These are phyloP conservation scores for Musa balbisiana DNA, from an alignment of 202 grass and related monocot genomes.

Conservation along the genomic window DNA sequence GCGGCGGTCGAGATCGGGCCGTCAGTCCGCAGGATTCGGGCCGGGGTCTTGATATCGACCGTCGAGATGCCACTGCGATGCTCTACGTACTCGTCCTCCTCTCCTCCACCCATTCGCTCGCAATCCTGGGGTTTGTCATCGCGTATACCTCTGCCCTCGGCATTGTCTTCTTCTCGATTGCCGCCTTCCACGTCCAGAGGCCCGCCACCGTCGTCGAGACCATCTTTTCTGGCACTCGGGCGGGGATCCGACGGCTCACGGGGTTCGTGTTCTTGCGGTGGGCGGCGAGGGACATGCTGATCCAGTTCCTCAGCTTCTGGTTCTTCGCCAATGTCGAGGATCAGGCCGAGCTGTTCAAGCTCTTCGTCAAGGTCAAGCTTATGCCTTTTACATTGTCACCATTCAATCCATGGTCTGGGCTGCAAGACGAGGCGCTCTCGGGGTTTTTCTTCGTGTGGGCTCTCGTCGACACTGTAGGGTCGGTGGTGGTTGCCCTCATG, in stretches of 20 bases:
- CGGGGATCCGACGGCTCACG: slow-evolving; percentile 45
- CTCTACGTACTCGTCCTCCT: slow-evolving; percentile 62
- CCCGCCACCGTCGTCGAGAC: slow-evolving; percentile 30
- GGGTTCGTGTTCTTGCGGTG: slow-evolving; percentile 67
- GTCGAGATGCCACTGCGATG: slow-evolving; percentile 50
- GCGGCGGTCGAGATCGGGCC: slow-evolving; percentile 19
- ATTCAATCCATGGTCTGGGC: slow-evolving; percentile 52
- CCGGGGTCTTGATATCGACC: slow-evolving; percentile 54
- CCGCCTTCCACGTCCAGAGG: slow-evolving; percentile 21
- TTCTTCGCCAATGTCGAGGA: slow-evolving; percentile 80
- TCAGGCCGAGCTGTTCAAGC: slow-evolving; percentile 74
- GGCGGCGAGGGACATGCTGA: slow-evolving; percentile 63
- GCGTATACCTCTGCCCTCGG: slow-evolving; percentile 60
- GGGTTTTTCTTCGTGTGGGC: slow-evolving; percentile 80
- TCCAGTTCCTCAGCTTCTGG: slow-evolving; percentile 76
- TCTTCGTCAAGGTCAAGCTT: slow-evolving; percentile 74
- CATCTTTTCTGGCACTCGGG: slow-evolving; percentile 34
- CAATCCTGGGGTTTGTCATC: slow-evolving; percentile 62
- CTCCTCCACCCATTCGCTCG: slow-evolving; percentile 60
- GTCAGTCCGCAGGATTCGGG: slow-evolving; percentile 17
- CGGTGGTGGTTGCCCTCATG: slow-evolving; percentile 70
- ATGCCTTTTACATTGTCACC: slow-evolving; percentile 68
- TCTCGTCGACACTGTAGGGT: slow-evolving; percentile 65
- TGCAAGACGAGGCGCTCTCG: slow-evolving; percentile 41
- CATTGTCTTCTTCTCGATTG: slow-evolving; percentile 47